Evolutionary conservation across 2,329 filamentous ascomycete genomes (phyloP).

Genomic region (Epichloe sibirici): DNA sequence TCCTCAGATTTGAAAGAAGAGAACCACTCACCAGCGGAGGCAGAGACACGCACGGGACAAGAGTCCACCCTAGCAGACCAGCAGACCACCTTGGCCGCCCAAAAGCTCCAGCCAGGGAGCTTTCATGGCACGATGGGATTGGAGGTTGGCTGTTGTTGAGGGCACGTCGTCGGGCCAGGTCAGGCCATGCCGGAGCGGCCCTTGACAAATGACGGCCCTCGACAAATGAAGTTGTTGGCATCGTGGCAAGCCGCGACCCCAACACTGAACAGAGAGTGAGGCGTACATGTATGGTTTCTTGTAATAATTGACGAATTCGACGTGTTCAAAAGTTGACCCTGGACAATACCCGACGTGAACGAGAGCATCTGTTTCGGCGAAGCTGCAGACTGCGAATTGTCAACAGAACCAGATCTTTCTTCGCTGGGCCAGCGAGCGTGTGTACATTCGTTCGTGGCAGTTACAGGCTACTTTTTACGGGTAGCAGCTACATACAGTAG

Average conservation of each 20-base stretch:
- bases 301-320: too few relatives aligned
- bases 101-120: slow-evolving; percentile 3
- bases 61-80: slow-evolving; percentile 4
- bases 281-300: background rate
- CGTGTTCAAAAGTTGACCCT: too few relatives aligned
- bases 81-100: slow-evolving; percentile 1
- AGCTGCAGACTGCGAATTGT: too few relatives aligned
- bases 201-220: background rate
- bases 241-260: background rate
- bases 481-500: too few relatives aligned
- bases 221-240: background rate
- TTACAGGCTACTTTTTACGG: too few relatives aligned
- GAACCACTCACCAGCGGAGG: background rate
- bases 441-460: too few relatives aligned
- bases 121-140: slow-evolving; percentile 3
- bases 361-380: too few relatives aligned
- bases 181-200: background rate
- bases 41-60: slow-evolving; percentile 6
- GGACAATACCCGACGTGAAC: too few relatives aligned
- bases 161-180: background rate
- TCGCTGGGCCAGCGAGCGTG: too few relatives aligned
- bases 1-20: background rate
- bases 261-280: background rate
- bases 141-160: slow-evolving; percentile 3
- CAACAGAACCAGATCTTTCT: too few relatives aligned